These are phyloP conservation scores for Datura wrightii DNA, from an alignment of 257 asterid species.

Conservation along the genomic window DNA sequence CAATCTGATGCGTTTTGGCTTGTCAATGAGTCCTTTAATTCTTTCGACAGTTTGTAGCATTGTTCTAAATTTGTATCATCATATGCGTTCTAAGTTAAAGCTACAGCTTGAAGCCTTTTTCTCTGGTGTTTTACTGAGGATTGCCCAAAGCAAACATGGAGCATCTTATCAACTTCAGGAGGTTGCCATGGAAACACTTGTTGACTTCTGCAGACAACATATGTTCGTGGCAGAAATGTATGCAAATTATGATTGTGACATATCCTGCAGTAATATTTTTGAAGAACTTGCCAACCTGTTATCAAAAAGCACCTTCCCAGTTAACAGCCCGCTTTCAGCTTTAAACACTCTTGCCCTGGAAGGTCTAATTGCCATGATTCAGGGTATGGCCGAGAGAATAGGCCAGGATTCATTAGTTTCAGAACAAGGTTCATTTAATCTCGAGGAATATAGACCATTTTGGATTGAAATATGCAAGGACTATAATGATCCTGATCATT, in stretches of 20 bases:
- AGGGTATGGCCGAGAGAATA: conserved; percentile 81
- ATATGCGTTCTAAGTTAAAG: conserved; percentile 76
- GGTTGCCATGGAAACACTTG: conserved; percentile 96
- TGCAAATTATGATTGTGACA: conserved; percentile 92
- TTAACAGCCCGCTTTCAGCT: conserved; percentile 82
- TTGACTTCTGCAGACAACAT: conserved; percentile 94
- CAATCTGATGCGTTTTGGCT: conserved; percentile 88
- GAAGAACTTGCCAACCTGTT: conserved; percentile 82
- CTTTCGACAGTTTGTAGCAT: conserved; percentile 94
- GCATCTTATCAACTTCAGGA: conserved; percentile 94
- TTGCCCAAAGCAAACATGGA: conserved; percentile 83
- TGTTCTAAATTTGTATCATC: conserved; percentile 90
- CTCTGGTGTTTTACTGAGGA: conserved; percentile 75
- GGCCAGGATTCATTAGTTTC: conserved; percentile 60
- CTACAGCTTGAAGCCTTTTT: conserved; percentile 90
- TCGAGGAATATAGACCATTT: conserved; percentile 65
- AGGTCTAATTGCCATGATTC: conserved; percentile 86
- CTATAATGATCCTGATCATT: conserved; percentile 62
- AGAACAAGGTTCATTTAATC: conserved; percentile 48
- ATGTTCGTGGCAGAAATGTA: conserved; percentile 78
- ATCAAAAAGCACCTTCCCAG: conserved; percentile 93
- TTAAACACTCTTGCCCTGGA: conserved; percentile 88
- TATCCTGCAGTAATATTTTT: conserved; percentile 78
- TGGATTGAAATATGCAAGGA: conserved; percentile 74
- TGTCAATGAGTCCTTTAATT: conserved; percentile 93